Percentiles rank a stretch among this genome's conserved stretches.
These are phyloP conservation scores for Solanum pimpinellifolium DNA, from an alignment of 257 asterid genomes.

Conservation along the genomic window DNA sequence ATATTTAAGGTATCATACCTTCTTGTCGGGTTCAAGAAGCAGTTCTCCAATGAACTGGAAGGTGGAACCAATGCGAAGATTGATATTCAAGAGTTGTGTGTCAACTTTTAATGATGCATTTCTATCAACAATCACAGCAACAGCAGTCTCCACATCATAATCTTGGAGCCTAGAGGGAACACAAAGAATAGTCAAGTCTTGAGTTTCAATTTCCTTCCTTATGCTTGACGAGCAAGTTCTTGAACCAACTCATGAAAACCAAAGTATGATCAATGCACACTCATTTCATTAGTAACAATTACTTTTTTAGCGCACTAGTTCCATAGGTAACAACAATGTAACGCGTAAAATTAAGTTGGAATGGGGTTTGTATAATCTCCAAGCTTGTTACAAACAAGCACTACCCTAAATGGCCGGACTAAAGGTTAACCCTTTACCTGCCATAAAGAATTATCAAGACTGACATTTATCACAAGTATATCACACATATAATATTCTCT, in stretches of 20 bases:
- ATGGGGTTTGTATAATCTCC: neutral
- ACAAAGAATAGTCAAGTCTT: neutral
- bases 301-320: neutral
- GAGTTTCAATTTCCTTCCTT: neutral
- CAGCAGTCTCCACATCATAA: slow-evolving; percentile 50
- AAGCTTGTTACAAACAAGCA: neutral
- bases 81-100: slow-evolving; percentile 52
- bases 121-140: slow-evolving; percentile 64
- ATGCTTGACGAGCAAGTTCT: neutral
- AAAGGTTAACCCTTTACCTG: neutral
- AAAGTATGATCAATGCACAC: neutral
- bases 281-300: neutral
- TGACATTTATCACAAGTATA: neutral
- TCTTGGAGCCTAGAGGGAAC: slow-evolving; percentile 48
- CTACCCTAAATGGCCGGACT: neutral
- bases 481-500: neutral
- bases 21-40: slow-evolving; percentile 36
- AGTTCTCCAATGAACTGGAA: slow-evolving; percentile 91
- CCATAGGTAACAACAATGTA: neutral
- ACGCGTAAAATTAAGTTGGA: neutral
- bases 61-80: slow-evolving; percentile 50
- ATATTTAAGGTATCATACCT: slow-evolving; percentile 30
- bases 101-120: slow-evolving; percentile 51
- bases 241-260: neutral
- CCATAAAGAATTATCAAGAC: neutral